A percentile compares a stretch with the other conserved stretches of the same genome.
Conservation (phyloP, 148 eudicot genomes). For the Persicaria tinctoria region DNA sequence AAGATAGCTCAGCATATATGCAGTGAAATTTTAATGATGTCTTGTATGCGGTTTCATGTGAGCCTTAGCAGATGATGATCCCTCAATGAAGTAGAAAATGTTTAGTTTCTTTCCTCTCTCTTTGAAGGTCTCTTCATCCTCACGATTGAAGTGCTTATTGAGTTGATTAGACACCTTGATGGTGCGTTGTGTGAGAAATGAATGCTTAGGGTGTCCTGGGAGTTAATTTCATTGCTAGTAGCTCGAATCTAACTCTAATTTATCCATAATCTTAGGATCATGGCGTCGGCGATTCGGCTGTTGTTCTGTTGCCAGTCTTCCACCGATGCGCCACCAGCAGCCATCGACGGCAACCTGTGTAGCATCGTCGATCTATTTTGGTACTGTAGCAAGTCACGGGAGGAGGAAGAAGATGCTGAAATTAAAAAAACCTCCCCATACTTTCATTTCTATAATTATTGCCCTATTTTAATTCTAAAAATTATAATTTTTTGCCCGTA, state of each 20-base stretch:
- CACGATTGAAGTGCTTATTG: background rate
- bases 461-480: too few relatives aligned
- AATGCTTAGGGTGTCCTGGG: background rate
- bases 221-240: background rate
- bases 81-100: background rate
- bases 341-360: too few relatives aligned
- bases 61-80: background rate
- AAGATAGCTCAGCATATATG: background rate
- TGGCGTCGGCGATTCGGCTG: too few relatives aligned
- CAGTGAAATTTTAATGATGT: background rate
- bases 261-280: background rate
- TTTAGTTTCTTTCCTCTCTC: background rate
- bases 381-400: too few relatives aligned
- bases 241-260: background rate
- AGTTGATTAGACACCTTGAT: background rate
- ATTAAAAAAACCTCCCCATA: too few relatives aligned
- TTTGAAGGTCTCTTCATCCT: background rate
- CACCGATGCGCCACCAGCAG: too few relatives aligned
- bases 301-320: too few relatives aligned
- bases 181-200: background rate
- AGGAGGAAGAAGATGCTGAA: too few relatives aligned
- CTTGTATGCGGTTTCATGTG: background rate
- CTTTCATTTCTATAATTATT: too few relatives aligned
- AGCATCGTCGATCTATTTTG: too few relatives aligned
- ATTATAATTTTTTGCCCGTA: too few relatives aligned